Conservation (phyloP, 1,139 yeast genomes). For the Zygoascus meyerae region DNA sequence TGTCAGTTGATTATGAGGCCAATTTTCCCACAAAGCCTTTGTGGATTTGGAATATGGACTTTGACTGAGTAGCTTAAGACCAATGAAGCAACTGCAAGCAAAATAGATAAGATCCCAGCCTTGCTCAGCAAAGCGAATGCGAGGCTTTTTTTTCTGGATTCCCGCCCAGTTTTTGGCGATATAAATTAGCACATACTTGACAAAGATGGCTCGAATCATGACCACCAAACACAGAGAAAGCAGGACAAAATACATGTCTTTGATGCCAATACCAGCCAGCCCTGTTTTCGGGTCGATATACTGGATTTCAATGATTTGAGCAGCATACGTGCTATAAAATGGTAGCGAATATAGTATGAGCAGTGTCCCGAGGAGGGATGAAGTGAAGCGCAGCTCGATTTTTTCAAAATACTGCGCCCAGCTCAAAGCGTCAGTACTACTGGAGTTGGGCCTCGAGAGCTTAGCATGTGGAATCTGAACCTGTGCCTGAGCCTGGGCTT, state of each 20-base stretch:
- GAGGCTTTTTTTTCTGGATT: conserved; percentile 46
- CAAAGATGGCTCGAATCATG: conserved; percentile 53
- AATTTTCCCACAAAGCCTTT: conserved; percentile 56
- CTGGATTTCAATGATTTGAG: conserved; percentile 23
- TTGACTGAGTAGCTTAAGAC: conserved; percentile 50
- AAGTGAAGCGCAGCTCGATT: conserved; percentile 18
- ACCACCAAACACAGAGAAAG: conserved; percentile 54
- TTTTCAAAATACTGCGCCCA: conserved; percentile 21
- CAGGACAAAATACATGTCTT: conserved; percentile 50
- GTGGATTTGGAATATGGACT: conserved; percentile 58
- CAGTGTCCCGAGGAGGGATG: conserved; percentile 16
- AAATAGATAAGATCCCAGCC: conserved; percentile 74
- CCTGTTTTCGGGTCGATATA: conserved; percentile 22
- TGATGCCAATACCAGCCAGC: conserved; percentile 24
- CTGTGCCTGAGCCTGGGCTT: no score
- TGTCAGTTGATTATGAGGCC: conserved; percentile 60
- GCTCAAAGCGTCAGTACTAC: conserved; percentile 10
- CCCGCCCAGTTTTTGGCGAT: conserved; percentile 44
- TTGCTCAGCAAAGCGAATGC: conserved; percentile 76
- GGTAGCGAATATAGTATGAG: conserved; percentile 21
- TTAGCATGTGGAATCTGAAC: no score
- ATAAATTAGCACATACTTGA: conserved; percentile 56
- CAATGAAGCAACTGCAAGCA: conserved; percentile 49
- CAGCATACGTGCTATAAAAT: conserved; percentile 20
- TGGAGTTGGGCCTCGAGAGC: no score